Evolutionary conservation across 768 basidiomycete genomes (phyloP), one percentile per base, ranked within the genome.

Genomic region (Mycena capillaripes): DNA sequence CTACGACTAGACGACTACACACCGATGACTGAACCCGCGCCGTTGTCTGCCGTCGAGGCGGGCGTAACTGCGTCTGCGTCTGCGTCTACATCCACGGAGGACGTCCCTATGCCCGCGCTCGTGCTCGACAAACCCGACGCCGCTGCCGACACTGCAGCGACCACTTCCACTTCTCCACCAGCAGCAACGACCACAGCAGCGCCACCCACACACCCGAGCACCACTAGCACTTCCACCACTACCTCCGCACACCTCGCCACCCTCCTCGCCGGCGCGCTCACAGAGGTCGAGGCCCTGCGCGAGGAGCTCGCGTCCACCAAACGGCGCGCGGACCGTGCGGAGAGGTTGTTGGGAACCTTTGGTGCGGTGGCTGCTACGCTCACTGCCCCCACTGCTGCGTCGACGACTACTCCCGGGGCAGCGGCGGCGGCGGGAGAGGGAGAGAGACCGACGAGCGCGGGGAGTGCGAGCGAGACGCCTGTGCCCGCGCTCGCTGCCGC

Each of bases 181-280:
- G n/a, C n/a, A n/a, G n/a, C n/a, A n/a, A n/a, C n/a, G n/a, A n/a
- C n/a, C n/a, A n/a, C n/a, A n/a, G n/a, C n/a, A n/a, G n/a, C n/a
- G n/a, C n/a, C n/a, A n/a, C n/a, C n/a, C n/a, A n/a, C n/a, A n/a
- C n/a, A n/a, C n/a, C n/a, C n/a, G n/a, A n/a, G n/a, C n/a, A n/a
- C n/a, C n/a, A n/a, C n/a, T n/a, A n/a, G n/a, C 27, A 23, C 44
- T 25, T 21, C 46, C 9, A 42, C 40, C 10, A 79, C 81, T 30
- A 85, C 86, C 21, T 84, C 89, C 74, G 81, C 89, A 1, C 86
- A 88, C 69, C 89, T 93, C 76, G 91, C 91, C 17, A 75, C 83
- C 9, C 85, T 92, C 57, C 89, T 93, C 77, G 77, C 87, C 6
- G 82, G 86, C 42, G 84, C 88, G 55, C 89, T 89, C 76, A 82